These are phyloP conservation scores for Xylaria palmicola DNA, from an alignment of 495 filamentous ascomycete species.

Conservation along the genomic window DNA sequence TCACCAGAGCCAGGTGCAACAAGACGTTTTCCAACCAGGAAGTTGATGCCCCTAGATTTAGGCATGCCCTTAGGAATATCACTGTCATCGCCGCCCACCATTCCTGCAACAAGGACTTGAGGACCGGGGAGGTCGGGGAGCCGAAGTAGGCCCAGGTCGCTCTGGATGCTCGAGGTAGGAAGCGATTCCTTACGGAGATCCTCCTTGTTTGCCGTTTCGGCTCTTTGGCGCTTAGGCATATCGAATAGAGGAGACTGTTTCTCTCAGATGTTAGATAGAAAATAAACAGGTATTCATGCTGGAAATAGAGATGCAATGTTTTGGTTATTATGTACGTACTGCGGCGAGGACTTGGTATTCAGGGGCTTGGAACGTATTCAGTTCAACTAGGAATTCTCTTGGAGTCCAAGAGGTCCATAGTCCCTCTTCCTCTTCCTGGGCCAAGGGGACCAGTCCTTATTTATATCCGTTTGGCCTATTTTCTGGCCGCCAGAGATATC, in stretches of 20 bases:
- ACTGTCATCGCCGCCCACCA: not conserved
- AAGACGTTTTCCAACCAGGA: conserved; percentile 6
- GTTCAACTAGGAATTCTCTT: too few species aligned
- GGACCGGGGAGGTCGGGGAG: not conserved
- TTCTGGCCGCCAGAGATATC: too few species aligned
- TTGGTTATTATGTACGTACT: too few species aligned
- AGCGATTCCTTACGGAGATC: too few species aligned
- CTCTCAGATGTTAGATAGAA: not conserved
- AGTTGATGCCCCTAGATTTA: not conserved
- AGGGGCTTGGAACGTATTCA: too few species aligned
- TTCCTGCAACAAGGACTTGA: not conserved
- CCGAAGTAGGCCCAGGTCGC: not conserved
- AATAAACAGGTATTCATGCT: too few species aligned
- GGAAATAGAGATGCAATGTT: too few species aligned
- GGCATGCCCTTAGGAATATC: not conserved
- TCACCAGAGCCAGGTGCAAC: conserved; percentile 8
- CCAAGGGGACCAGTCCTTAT: too few species aligned
- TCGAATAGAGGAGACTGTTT: not conserved
- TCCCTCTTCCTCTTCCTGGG: too few species aligned
- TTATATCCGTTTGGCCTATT: too few species aligned
- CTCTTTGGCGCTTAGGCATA: not conserved
- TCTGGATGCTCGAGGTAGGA: not conserved
- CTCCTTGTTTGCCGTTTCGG: not conserved
- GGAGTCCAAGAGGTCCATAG: too few species aligned
- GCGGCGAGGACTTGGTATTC: too few species aligned